Evolutionary conservation across 345 rosid genomes (phyloP).

Genomic region (Pistacia vera): DNA sequence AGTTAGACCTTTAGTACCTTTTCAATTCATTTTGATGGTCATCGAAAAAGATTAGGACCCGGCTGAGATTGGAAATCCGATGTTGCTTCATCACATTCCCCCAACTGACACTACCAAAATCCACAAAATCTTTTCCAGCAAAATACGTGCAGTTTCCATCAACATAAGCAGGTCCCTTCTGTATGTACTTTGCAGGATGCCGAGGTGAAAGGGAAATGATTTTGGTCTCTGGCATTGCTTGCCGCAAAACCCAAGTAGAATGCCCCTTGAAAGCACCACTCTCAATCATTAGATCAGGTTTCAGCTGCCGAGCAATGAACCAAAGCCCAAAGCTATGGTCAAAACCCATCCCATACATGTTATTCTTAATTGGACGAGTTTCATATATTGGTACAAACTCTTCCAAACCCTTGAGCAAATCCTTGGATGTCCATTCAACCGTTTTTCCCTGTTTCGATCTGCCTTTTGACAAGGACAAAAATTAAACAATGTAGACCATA

Average conservation of each 20-base stretch:
- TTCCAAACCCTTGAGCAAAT: conserved; percentile 82
- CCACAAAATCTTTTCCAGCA: conserved; percentile 96
- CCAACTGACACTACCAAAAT: conserved; percentile 95
- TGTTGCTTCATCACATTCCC: conserved; percentile 62
- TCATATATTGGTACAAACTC: conserved; percentile 95
- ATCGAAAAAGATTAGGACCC: conserved; percentile 82
- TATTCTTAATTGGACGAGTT: conserved; percentile 90
- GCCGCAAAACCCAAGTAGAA: conserved; percentile 98
- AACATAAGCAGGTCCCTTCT: conserved; percentile 96
- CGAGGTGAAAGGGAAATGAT: conserved; percentile 85
- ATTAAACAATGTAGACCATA: conserved; percentile 43
- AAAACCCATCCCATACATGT: conserved; percentile 97
- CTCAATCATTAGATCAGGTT: conserved; percentile 97
- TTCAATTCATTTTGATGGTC: conserved; percentile 98
- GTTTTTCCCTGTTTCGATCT: conserved; percentile 98
- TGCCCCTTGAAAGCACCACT: conserved; percentile 99
- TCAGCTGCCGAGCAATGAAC: conserved; percentile 86
- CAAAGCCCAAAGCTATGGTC: conserved; percentile 99
- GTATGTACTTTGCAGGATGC: conserved; percentile 90
- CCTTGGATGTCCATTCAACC: conserved; percentile 96
- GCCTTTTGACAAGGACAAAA: conserved; percentile 88
- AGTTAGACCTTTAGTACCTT: conserved; percentile 48
- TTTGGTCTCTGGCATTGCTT: conserved; percentile 88
- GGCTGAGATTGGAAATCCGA: conserved; percentile 61
- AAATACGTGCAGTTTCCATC: conserved; percentile 96